A percentile compares a stretch with the other conserved stretches of the same genome.
Conservation (phyloP, 345 rosid genomes). For the Leavenworthia alabamica region DNA sequence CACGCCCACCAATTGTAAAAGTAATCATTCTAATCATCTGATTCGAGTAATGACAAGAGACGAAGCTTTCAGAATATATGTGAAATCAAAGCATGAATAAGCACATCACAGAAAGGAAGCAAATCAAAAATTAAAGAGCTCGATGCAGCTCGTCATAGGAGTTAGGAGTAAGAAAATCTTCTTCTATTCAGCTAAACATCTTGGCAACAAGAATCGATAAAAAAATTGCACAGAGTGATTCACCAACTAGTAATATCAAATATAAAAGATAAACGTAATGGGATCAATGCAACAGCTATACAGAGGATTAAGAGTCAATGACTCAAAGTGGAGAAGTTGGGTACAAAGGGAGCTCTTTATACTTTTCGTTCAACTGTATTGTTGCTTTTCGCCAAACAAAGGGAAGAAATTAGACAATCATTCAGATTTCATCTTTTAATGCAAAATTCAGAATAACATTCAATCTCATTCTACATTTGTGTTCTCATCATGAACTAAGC, state of each 20-base stretch:
- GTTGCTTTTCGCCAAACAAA: too few species aligned
- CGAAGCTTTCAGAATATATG: slow-evolving; percentile 6
- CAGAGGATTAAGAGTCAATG: background rate
- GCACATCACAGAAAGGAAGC: background rate
- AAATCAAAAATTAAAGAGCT: background rate
- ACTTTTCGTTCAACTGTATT: too few species aligned
- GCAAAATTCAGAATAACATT: background rate
- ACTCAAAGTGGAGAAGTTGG: slow-evolving; percentile 5
- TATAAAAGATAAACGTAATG: background rate
- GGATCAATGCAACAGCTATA: background rate
- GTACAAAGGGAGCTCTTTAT: background rate
- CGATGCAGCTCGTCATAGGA: background rate
- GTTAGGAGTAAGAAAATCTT: background rate
- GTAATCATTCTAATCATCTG: slow-evolving; percentile 91
- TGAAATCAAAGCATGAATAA: slow-evolving; percentile 4
- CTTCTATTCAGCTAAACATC: background rate
- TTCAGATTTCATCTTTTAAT: slow-evolving; percentile 1
- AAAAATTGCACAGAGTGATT: background rate
- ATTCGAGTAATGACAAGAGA: slow-evolving; percentile 28
- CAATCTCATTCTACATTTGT: background rate
- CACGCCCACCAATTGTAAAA: slow-evolving; percentile 70
- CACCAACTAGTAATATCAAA: background rate
- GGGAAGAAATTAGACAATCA: background rate
- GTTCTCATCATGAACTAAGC: slow-evolving; percentile 7
- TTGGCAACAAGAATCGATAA: background rate